A percentile compares a stretch with the other conserved stretches of the same genome.
phyloP scores from a whole-genome alignment of 371 early-diverging fungal genomes.

The Actinomortierella wolfii region DNA sequence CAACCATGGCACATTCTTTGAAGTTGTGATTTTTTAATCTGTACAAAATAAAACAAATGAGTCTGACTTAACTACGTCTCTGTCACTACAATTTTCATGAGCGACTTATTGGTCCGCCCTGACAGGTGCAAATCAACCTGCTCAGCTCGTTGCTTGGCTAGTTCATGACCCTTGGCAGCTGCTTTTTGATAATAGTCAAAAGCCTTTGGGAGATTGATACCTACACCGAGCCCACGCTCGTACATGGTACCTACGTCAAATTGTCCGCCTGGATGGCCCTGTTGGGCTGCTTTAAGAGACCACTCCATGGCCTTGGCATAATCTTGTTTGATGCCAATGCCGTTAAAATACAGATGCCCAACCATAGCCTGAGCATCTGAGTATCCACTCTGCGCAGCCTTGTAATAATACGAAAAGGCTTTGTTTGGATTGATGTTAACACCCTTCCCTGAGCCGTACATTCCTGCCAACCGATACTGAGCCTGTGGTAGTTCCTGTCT shows the following conservation, averaged over 20 bases:
- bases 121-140: too few relatives aligned
- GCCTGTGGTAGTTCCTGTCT: neutral
- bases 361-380: too few relatives aligned
- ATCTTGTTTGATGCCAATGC: conserved; percentile 54
- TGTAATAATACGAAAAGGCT: too few relatives aligned
- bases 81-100: too few relatives aligned
- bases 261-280: conserved; percentile 46
- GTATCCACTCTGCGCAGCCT: too few relatives aligned
- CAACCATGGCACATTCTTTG: too few relatives aligned
- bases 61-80: too few relatives aligned
- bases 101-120: too few relatives aligned
- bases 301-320: conserved; percentile 61
- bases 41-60: too few relatives aligned
- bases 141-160: too few relatives aligned
- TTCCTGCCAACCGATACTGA: conserved; percentile 1
- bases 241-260: neutral
- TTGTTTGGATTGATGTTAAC: neutral
- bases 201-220: neutral
- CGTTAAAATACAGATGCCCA: conserved; percentile 23
- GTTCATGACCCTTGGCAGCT: neutral
- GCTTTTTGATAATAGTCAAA: neutral
- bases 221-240: neutral
- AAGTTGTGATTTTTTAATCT: too few relatives aligned
- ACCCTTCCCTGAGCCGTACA: conserved; percentile 4
- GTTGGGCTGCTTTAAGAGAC: conserved; percentile 45